Base-by-base conservation (phyloP, 371 early-diverging fungal genomes). In the Syncephalis plumigaleata region DNA sequence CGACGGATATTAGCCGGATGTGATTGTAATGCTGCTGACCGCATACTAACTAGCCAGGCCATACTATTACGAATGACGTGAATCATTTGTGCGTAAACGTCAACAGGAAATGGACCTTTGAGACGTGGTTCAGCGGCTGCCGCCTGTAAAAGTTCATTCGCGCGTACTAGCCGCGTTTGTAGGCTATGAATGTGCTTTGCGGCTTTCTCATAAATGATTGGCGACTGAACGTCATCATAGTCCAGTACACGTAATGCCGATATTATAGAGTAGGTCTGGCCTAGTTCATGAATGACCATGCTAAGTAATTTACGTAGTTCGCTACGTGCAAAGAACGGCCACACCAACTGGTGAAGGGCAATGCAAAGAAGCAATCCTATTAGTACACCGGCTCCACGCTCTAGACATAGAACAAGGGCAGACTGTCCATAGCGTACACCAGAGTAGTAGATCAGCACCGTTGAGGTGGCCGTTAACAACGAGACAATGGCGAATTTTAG, bases 291-390 rank as follows among this genome's bases (percentile, higher is more conserved):
- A 18, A 63, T 55, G 5, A 60, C 21, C 15, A 45, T 13, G 0
- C 58, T 56, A 23, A 63, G 54, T 46, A 69, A 64, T 47, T 69
- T 75, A 16, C 75, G 64, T 20, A 72, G 59, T 38, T 70, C 68
- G 36, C 65, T 67, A 20, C 74, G 62, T 1, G 78, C 78, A 15
- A 73, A 56, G 52, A 71, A 75, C 13, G 78, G 78, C 75, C 75
- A 77, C 0, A 77, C 48, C 27, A 68, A 25, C 45, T 71, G 67
- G 43, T 71, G 67, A 27, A 77, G 54, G 11, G 64, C 46, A 8
- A 75, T 55, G 1, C 74, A 62, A 3, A 71, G 63, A 22, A 66
- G 55, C 20, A 77, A 63, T 16, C 75, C 78, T 24, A 73, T 57
- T 39, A 73, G 63, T 31, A 77, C 59, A 8, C 71, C 73, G 31